phyloP scores from a whole-genome alignment of 2,329 filamentous ascomycete genomes.

The Venturia oleaginea region DNA sequence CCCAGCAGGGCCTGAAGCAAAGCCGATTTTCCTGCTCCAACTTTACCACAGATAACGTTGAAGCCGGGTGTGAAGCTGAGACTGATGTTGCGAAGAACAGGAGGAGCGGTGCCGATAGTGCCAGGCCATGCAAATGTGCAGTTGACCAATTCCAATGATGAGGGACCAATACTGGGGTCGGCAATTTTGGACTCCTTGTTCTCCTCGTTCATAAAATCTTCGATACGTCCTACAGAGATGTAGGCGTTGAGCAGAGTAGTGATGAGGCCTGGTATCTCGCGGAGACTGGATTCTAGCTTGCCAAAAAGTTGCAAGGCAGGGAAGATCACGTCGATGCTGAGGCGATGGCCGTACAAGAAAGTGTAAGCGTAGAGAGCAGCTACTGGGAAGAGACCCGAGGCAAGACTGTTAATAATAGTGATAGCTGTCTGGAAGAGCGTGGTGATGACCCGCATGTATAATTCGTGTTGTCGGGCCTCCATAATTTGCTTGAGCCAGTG shows the following conservation, averaged over 20 bases:
- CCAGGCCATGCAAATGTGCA: slow-evolving; percentile 78
- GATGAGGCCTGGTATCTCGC: slow-evolving; percentile 66
- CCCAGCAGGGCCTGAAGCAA: slow-evolving; percentile 50
- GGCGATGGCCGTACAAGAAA: slow-evolving; percentile 53
- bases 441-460: slow-evolving; percentile 55
- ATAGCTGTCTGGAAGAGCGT: slow-evolving; percentile 56
- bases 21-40: slow-evolving; percentile 55
- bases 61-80: slow-evolving; percentile 47
- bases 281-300: slow-evolving; percentile 64
- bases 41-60: slow-evolving; percentile 54
- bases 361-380: slow-evolving; percentile 78
- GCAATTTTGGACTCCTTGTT: slow-evolving; percentile 49
- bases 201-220: slow-evolving; percentile 78
- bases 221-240: slow-evolving; percentile 74
- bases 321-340: slow-evolving; percentile 77
- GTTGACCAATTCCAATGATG: slow-evolving; percentile 42
- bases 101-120: slow-evolving; percentile 33
- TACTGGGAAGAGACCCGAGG: slow-evolving; percentile 68
- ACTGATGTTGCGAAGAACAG: slow-evolving; percentile 46
- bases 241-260: slow-evolving; percentile 70
- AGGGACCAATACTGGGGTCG: slow-evolving; percentile 27
- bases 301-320: slow-evolving; percentile 74
- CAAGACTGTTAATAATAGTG: slow-evolving; percentile 58
- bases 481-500: slow-evolving; percentile 64
- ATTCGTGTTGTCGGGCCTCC: slow-evolving; percentile 56